Conservation (phyloP, 768 basidiomycete species). For the Cystoderma amianthinum region DNA sequence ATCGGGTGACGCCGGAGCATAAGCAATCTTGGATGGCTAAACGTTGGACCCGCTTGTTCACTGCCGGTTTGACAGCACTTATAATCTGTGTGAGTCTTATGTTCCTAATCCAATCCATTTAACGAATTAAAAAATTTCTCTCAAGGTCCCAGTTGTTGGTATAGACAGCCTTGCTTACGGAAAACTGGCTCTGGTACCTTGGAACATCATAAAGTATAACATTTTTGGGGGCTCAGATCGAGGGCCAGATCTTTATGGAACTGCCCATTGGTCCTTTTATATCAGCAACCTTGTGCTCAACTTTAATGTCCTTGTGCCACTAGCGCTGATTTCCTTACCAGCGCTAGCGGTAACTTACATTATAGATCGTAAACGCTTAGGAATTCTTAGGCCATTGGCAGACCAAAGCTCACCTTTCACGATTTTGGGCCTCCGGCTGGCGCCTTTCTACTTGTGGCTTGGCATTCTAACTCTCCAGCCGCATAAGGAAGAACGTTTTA, state of each 20-base stretch:
- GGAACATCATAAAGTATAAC: slow-evolving; percentile 94
- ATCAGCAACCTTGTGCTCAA: slow-evolving; percentile 85
- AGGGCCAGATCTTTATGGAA: slow-evolving; percentile 93
- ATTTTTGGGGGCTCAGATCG: slow-evolving; percentile 73
- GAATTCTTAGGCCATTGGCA: slow-evolving; percentile 35
- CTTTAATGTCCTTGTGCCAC: slow-evolving; percentile 81
- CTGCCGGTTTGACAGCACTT: slow-evolving; percentile 45
- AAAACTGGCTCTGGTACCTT: slow-evolving; percentile 69
- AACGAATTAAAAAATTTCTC: not conserved
- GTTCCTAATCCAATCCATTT: not conserved
- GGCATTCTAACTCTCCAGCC: slow-evolving; percentile 72
- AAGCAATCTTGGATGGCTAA: slow-evolving; percentile 47
- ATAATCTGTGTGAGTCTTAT: slow-evolving; percentile 50
- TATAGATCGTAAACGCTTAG: slow-evolving; percentile 74
- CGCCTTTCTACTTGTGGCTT: slow-evolving; percentile 91
- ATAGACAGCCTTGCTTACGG: slow-evolving; percentile 89
- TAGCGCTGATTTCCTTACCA: slow-evolving; percentile 80
- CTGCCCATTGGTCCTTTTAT: slow-evolving; percentile 84
- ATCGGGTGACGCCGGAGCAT: slow-evolving; percentile 43
- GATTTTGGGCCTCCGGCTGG: slow-evolving; percentile 67
- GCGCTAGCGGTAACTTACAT: slow-evolving; percentile 66
- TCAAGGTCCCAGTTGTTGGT: slow-evolving; percentile 73
- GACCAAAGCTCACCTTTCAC: slow-evolving; percentile 77
- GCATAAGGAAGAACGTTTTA: slow-evolving; percentile 99
- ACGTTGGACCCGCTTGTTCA: slow-evolving; percentile 53